Percentiles rank a stretch among this genome's conserved stretches.
These are phyloP conservation scores for Chaetomidium leptoderma DNA, from an alignment of 495 filamentous ascomycete species.

Conservation along the genomic window DNA sequence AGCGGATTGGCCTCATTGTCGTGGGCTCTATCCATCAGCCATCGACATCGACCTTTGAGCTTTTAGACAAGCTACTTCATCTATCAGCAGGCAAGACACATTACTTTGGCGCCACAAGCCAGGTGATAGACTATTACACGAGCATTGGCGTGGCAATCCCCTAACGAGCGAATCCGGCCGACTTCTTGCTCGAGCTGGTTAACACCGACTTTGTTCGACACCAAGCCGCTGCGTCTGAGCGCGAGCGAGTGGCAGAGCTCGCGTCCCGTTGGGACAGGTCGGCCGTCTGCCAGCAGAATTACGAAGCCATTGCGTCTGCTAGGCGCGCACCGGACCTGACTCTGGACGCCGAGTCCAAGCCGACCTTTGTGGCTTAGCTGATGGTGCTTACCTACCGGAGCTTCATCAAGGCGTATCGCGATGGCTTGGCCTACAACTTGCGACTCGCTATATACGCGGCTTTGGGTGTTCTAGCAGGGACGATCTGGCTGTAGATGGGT, in stretches of 20 bases:
- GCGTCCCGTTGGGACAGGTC: neutral
- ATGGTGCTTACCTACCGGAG: neutral
- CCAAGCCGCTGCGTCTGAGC: neutral
- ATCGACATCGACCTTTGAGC: neutral
- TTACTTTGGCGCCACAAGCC: neutral
- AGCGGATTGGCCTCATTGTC: neutral
- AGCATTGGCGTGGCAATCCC: neutral
- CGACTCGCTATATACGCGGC: neutral
- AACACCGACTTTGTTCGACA: neutral
- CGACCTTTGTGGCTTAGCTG: neutral
- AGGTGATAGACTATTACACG: neutral
- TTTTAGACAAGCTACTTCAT: neutral
- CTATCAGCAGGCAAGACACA: neutral
- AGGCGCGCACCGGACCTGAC: neutral
- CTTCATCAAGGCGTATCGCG: neutral
- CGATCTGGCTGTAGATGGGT: neutral
- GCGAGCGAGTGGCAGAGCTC: neutral
- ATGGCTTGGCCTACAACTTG: neutral
- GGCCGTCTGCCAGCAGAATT: neutral
- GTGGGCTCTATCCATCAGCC: neutral
- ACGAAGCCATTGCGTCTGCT: neutral
- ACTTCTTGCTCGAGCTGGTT: neutral
- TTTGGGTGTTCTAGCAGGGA: neutral
- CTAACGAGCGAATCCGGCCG: neutral
- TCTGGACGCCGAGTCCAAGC: neutral